These are phyloP conservation scores for Oenanthe javanica DNA, from an alignment of 140 eudicot genomes.

Conservation along the genomic window DNA sequence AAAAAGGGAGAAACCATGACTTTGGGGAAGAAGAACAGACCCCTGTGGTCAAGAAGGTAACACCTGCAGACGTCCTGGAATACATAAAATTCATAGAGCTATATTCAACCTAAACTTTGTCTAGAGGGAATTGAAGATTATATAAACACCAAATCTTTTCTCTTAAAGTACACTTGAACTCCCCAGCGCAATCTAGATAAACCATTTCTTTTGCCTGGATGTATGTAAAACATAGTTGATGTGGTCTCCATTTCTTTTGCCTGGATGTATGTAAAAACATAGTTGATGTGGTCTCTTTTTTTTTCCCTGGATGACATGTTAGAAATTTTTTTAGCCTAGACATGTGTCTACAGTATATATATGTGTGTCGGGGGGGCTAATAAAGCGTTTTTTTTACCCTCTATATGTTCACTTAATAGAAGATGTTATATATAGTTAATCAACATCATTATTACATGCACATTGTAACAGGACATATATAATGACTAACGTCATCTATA, in stretches of 20 bases:
- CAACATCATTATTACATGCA: not conserved
- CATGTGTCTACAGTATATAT: too few relatives aligned
- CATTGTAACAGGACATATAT: not conserved
- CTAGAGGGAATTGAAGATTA: not conserved
- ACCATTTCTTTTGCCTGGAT: not conserved
- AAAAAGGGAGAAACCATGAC: constrained; percentile 25
- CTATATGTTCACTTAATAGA: not conserved
- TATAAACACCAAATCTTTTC: too few relatives aligned
- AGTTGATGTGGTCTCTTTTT: too few relatives aligned
- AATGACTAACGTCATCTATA: not conserved
- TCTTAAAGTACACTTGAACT: too few relatives aligned
- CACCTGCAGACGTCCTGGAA: too few relatives aligned
- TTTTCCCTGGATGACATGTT: too few relatives aligned
- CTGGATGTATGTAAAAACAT: not conserved
- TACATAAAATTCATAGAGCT: too few relatives aligned
- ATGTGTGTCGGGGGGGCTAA: not conserved
- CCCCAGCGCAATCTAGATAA: too few relatives aligned
- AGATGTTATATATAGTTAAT: not conserved
- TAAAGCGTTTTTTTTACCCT: not conserved
- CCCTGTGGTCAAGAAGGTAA: too few relatives aligned
- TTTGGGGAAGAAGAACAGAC: constrained; percentile 14
- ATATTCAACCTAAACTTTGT: too few relatives aligned
- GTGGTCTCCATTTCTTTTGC: not conserved
- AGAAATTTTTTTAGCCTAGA: too few relatives aligned
- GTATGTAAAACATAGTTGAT: not conserved